Evolutionary conservation across 2,329 filamentous ascomycete genomes (phyloP).

Genomic region (Cladorrhinum sp.): DNA sequence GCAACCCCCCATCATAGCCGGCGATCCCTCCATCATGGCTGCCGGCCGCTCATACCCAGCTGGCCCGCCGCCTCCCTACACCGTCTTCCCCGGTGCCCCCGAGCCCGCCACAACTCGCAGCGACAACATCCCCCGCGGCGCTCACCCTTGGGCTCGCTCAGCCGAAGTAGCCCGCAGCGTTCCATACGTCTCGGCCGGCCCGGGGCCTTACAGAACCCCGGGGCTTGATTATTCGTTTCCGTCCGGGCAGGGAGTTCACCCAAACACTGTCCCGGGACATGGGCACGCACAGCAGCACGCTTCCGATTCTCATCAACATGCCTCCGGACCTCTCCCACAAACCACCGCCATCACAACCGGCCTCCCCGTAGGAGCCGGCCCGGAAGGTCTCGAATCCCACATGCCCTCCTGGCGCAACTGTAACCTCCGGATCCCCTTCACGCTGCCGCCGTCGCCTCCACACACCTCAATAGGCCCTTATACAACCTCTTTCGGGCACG

Average conservation of each 20-base stretch:
- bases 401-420: conserved; percentile 33
- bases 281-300: neutral
- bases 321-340: neutral
- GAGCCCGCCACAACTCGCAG: conserved; percentile 10
- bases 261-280: neutral
- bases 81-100: conserved; percentile 5
- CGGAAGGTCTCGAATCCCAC: conserved; percentile 36
- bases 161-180: neutral
- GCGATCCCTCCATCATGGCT: no score
- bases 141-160: conserved; percentile 7
- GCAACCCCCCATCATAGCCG: no score
- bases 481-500: neutral
- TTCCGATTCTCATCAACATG: neutral
- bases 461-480: neutral
- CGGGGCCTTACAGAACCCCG: conserved; percentile 13
- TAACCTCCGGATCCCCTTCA: conserved; percentile 2
- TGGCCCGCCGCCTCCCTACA: neutral
- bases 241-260: neutral
- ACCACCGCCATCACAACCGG: conserved; percentile 30
- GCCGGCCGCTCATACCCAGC: no score
- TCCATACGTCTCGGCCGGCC: neutral
- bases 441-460: no score
- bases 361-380: conserved; percentile 42
- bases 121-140: conserved; percentile 15
- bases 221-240: neutral